A percentile compares a stretch with the other conserved stretches of the same genome.
Evolutionary conservation across 2,329 filamentous ascomycete species (phyloP).

Genomic region (Tolypocladium endophyticum): DNA sequence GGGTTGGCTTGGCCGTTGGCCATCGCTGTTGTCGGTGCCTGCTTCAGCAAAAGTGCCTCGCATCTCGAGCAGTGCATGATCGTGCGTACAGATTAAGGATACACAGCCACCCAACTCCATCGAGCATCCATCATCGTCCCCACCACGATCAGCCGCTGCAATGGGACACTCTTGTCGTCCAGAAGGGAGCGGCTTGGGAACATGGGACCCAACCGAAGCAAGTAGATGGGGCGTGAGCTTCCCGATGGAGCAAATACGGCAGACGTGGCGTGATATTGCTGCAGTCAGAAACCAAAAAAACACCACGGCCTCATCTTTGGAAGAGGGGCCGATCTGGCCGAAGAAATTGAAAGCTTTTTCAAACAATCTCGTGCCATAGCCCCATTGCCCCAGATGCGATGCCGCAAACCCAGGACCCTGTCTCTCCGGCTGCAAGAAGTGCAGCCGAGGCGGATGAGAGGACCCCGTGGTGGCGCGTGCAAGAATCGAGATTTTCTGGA

Average conservation of each 20-base stretch:
- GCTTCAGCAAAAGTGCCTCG: neutral
- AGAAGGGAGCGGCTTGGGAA: neutral
- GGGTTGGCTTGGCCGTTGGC: neutral
- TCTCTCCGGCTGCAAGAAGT: neutral
- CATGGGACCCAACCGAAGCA: neutral
- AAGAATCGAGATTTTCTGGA: neutral
- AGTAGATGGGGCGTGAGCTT: neutral
- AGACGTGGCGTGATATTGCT: neutral
- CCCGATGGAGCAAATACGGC: neutral
- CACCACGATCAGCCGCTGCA: neutral
- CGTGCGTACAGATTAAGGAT: neutral
- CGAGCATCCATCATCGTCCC: neutral
- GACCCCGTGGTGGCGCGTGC: neutral
- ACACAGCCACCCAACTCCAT: neutral
- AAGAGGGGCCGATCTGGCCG: neutral
- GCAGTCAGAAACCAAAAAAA: neutral
- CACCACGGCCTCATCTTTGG: neutral
- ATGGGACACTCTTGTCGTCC: neutral
- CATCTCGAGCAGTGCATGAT: neutral
- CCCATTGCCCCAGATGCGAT: neutral
- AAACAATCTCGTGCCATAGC: neutral
- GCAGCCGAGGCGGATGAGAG: neutral
- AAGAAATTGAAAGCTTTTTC: neutral
- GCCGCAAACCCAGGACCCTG: neutral
- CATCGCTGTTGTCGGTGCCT: neutral